A percentile compares a stretch with the other conserved stretches of the same genome.
Conservation (phyloP, 441 rosid species). For the Gossypium schwendimanii region DNA sequence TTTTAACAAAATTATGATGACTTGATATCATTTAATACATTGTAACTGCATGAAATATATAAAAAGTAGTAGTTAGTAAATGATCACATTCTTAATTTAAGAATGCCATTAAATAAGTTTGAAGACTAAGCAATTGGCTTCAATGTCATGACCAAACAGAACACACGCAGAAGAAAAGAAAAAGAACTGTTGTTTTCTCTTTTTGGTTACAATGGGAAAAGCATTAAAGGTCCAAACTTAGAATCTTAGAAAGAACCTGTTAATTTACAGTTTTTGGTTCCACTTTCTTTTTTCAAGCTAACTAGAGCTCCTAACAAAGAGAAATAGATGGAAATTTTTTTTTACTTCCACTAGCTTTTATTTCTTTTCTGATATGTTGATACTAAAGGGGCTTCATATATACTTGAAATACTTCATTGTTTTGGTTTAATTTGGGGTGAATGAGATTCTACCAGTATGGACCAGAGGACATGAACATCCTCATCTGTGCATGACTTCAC, state of each 20-base stretch:
- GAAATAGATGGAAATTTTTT: background rate
- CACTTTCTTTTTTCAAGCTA: background rate
- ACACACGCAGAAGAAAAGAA: too few species aligned
- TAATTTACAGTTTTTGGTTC: background rate
- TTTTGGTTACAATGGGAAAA: background rate
- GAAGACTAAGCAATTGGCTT: too few species aligned
- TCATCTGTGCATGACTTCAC: constrained; percentile 83
- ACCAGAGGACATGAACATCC: constrained; percentile 89
- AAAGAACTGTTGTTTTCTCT: background rate
- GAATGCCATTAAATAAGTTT: too few species aligned
- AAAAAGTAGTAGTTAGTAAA: too few species aligned
- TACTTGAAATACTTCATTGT: constrained; percentile 21
- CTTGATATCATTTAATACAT: background rate
- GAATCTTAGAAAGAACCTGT: background rate
- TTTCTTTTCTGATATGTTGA: background rate
- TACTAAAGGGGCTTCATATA: background rate
- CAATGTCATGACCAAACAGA: background rate
- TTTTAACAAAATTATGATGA: too few species aligned
- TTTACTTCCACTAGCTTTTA: constrained; percentile 1
- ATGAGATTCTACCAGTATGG: constrained; percentile 73
- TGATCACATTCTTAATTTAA: too few species aligned
- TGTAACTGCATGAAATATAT: too few species aligned
- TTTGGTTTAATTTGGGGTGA: constrained; percentile 41
- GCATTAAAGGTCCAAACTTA: background rate
- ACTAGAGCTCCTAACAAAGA: background rate